Base-by-base conservation (phyloP, 148 eudicot species). In the Talinum fruticosum region DNA sequence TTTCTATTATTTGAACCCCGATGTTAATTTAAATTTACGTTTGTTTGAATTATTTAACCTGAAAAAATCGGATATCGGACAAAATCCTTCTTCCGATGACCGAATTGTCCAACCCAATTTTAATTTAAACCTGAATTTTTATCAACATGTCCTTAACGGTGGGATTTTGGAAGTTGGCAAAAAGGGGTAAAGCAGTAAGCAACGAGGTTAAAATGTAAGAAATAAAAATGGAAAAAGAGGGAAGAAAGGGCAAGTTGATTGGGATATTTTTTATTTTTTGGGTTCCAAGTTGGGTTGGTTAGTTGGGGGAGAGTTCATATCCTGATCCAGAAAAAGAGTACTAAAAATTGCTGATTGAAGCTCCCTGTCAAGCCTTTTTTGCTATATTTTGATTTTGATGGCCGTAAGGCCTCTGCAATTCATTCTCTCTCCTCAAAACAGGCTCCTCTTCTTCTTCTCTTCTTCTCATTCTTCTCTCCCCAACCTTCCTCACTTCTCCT, bases 341-440 rank as follows among this genome's bases (percentile, higher is more conserved):
- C 34, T 18, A 41, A 71, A 45, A 70, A 37, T 19, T n/a, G 32
- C 1, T n/a, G 19, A 24, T 7, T 23, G 18, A 2, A 23, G 32
- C 16, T 49, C 54, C 76, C 24, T 12, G 6, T 1, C 21, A 5
- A 29, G 14, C 1, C 1, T 51, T 37, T 12, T 47, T 5, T 6
- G 28, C 28, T 6, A 28, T 23, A 18, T 57, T 19, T 62, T 36
- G 6, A 36, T 28, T 83, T 90, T 84, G 83, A 90, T 90, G 93
- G 91, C 93, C 93, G 87, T 79, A 73, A 86, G 90, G 91, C 91
- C 82, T 75, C 79, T 70, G 72, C 69, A 54, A 16, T 69, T 28
- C 67, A 72, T 47, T 78, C 68, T 76, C 75, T 66, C 35, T 16
- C 66, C 77, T 72, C 57, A 64, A 62, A 64, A 12, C 74, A 66